Conservation (phyloP, 177 flowering plant genomes). For the Vitis hybrid region DNA sequence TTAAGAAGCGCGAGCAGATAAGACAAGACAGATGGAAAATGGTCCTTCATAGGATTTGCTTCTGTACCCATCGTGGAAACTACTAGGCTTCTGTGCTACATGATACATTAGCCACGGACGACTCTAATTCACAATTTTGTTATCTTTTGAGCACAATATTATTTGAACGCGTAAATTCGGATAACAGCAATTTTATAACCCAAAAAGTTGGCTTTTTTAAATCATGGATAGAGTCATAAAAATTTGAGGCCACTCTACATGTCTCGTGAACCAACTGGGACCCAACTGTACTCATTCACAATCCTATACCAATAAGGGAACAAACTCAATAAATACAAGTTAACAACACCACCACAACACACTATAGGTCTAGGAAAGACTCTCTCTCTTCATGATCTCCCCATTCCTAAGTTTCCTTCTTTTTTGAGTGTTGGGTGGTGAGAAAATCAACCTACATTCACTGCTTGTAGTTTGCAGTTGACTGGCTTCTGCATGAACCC, state of each 20-base stretch:
- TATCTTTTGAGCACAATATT: too few relatives aligned
- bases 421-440: constrained; percentile 14
- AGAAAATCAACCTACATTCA: constrained; percentile 23
- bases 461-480: constrained; percentile 46
- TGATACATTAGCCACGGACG: too few relatives aligned
- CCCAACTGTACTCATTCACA: constrained; percentile 5
- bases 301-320: constrained; percentile 14
- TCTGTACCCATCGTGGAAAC: too few relatives aligned
- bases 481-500: constrained; percentile 51
- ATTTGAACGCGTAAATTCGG: too few relatives aligned
- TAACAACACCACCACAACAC: not conserved
- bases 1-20: too few relatives aligned
- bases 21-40: too few relatives aligned
- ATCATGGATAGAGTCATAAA: not conserved
- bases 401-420: not conserved
- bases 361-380: not conserved
- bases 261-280: constrained; percentile 53
- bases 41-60: too few relatives aligned
- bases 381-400: not conserved
- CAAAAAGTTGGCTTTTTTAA: too few relatives aligned
- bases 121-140: too few relatives aligned
- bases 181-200: too few relatives aligned
- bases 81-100: too few relatives aligned
- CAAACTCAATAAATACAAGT: constrained; percentile 6
- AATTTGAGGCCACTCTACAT: constrained; percentile 23